Evolutionary conservation across 257 asterid species (phyloP).

Genomic region (Orobanche coerulescens): DNA sequence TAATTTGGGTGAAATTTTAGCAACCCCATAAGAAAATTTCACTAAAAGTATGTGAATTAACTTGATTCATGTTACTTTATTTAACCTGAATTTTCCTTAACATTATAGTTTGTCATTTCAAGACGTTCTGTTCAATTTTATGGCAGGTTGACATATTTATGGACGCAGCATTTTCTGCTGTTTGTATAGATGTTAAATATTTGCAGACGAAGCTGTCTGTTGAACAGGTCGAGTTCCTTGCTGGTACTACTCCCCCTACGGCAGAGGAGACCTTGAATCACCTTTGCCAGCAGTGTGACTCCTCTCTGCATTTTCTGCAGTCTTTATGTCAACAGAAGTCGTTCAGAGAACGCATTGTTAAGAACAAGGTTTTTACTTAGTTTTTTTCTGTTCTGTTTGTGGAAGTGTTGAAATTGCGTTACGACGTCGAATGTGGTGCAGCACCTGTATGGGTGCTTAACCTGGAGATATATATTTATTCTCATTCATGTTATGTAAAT

Average conservation of each 20-base stretch:
- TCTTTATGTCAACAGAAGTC: slow-evolving; percentile 81
- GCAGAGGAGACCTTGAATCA: slow-evolving; percentile 62
- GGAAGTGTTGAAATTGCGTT: slow-evolving; percentile 18
- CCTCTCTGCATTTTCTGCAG: slow-evolving; percentile 84
- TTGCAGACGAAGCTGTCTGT: slow-evolving; percentile 62
- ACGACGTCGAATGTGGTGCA: slow-evolving; percentile 9
- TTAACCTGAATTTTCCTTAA: neutral
- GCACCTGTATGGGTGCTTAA: slow-evolving; percentile 13
- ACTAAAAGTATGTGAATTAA: neutral
- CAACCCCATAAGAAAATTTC: neutral
- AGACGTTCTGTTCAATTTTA: slow-evolving; percentile 14
- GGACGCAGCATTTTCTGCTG: slow-evolving; percentile 82
- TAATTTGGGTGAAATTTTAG: neutral
- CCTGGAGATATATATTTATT: neutral
- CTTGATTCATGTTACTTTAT: slow-evolving; percentile 2
- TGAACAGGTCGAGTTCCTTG: slow-evolving; percentile 41
- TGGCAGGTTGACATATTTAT: slow-evolving; percentile 86
- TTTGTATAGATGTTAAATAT: slow-evolving; percentile 58
- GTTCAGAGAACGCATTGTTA: slow-evolving; percentile 76
- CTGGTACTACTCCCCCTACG: slow-evolving; percentile 37
- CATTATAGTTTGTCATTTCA: slow-evolving; percentile 4
- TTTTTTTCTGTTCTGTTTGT: slow-evolving; percentile 11
- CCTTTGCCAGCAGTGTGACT: slow-evolving; percentile 94
- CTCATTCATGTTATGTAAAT: neutral
- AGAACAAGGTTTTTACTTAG: slow-evolving; percentile 61